phyloP scores from a whole-genome alignment of 768 basidiomycete species.

The Exidia glandulosa region DNA sequence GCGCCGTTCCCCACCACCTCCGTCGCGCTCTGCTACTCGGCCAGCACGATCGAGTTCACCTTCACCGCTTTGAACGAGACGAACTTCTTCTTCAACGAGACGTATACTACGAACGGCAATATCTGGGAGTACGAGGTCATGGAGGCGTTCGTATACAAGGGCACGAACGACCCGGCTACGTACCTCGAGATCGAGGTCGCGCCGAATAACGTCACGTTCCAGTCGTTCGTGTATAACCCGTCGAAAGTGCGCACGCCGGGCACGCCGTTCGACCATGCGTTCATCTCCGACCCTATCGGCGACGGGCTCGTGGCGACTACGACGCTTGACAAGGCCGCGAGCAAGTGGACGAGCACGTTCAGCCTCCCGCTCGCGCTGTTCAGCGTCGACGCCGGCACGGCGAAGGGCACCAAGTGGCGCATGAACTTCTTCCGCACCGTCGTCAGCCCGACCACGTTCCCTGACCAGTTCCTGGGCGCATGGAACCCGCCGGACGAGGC shows the following conservation, averaged over 20 bases:
- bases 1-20: background rate
- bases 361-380: background rate
- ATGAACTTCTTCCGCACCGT: background rate
- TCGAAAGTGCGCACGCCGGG: background rate
- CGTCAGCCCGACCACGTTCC: background rate
- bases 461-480: background rate
- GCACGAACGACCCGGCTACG: background rate
- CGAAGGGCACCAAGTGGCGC: background rate
- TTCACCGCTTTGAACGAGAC: background rate
- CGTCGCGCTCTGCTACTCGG: background rate
- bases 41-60: background rate
- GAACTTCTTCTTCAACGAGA: background rate
- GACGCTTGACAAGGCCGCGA: background rate
- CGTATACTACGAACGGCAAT: background rate
- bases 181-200: background rate
- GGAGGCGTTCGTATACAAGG: background rate
- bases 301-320: background rate
- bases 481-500: background rate
- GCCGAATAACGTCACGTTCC: background rate
- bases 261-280: background rate
- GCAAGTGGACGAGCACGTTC: background rate
- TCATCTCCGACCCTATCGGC: background rate
- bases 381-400: background rate
- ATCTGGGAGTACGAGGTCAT: constrained; percentile 1
- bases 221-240: background rate